Evolutionary conservation across 495 filamentous ascomycete genomes (phyloP), one percentile per base, ranked within the genome.

Genomic region (Thermothielavioides terrestris): DNA sequence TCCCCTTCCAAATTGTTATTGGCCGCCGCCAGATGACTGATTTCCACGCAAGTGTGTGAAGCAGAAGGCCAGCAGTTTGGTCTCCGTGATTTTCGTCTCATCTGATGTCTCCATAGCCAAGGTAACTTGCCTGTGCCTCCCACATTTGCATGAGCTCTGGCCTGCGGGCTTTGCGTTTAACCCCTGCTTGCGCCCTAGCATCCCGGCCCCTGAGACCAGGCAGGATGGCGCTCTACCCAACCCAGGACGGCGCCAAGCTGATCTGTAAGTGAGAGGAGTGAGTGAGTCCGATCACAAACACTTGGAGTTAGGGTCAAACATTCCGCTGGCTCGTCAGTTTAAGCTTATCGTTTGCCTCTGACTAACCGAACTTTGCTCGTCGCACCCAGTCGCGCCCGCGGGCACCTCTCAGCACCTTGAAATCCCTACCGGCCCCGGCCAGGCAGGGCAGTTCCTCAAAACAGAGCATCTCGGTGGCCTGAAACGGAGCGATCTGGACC

Each of bases 381-480:
- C 42, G 39, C 34, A 23, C 41, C 43, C 45, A 72, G 70, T 70
- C 52, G 65, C 70, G 1, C 68, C 68, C 8, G 62, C 65, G 3
- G 69, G 65, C 40, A 58, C 63, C 6, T 26, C 59, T 14, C 42
- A 39, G 35, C 17, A 31, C 0, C 42, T 53, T 27, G 46, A 48
- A 2, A 39, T 42, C 10, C 14, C 26, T n/a, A 59, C 61, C 20
- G 54, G 54, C 14, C 62, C 72, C 20, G 63, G 69, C 9, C 77
- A 80, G 56, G 82, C 84, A 6, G 73, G 71, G 23, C 84, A 86
- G 67, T 86, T 81, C 64, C 72, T 69, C 25, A 76, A 73, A 57
- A 49, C 59, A 36, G 60, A 63, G 38, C 57, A 41, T 14, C 23
- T 21, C 20, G 76, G 72, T 56, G 61, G 69, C 3, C 77, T 88